phyloP scores from a whole-genome alignment of 306 rosid genomes.

The Rubus idaeus region DNA sequence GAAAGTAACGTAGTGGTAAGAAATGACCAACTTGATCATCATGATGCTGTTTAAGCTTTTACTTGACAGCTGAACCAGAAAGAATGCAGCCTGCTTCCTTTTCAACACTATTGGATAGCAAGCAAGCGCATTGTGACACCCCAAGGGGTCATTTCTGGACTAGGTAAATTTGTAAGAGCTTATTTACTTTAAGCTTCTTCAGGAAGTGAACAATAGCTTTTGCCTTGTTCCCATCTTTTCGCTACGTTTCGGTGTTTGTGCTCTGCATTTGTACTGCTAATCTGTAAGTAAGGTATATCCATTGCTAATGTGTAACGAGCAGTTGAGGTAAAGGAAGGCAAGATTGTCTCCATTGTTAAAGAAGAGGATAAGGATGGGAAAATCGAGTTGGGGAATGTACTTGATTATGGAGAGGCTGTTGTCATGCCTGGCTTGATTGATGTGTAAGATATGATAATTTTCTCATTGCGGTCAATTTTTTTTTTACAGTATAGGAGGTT shows the following conservation, averaged over 20 bases:
- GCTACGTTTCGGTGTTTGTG: background rate
- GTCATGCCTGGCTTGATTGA: slow-evolving; percentile 95
- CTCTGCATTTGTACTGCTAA: too few relatives aligned
- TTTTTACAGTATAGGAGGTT: background rate
- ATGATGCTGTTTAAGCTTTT: background rate
- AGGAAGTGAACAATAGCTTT: too few relatives aligned
- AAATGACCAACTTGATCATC: background rate
- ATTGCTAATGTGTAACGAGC: slow-evolving; percentile 22
- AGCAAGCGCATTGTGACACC: slow-evolving; percentile 89
- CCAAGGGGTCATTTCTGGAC: slow-evolving; percentile 77
- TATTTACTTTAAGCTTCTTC: background rate
- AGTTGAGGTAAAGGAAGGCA: slow-evolving; percentile 86
- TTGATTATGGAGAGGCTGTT: slow-evolving; percentile 83
- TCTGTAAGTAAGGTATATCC: too few relatives aligned
- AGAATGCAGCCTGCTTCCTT: slow-evolving; percentile 71
- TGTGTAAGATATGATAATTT: slow-evolving; percentile 52
- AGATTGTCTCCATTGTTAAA: slow-evolving; percentile 57
- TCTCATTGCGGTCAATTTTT: slow-evolving; percentile 9
- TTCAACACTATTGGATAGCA: slow-evolving; percentile 66
- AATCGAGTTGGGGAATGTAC: slow-evolving; percentile 38
- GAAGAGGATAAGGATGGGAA: slow-evolving; percentile 45
- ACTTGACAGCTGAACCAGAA: slow-evolving; percentile 28
- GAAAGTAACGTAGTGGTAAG: background rate
- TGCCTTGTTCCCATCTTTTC: too few relatives aligned
- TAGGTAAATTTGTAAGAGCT: slow-evolving; percentile 42